Base-by-base conservation (phyloP, 2,329 filamentous ascomycete genomes). In the Aspergillus sp. region DNA sequence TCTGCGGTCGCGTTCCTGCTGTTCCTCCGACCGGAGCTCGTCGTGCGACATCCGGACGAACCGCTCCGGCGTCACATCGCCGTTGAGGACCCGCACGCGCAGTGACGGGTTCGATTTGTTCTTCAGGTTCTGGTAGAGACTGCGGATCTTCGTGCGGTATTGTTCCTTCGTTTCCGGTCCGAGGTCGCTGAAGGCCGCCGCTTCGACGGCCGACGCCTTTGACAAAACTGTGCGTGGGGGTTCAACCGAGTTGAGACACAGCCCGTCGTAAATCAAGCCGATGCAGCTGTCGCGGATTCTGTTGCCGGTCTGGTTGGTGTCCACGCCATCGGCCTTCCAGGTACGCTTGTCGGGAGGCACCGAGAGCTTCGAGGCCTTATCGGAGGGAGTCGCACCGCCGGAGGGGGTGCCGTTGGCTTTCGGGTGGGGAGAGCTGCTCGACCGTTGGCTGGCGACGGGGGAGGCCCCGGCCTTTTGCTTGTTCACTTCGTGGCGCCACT, bases 111-210 rank as follows among this genome's bases (percentile, higher is more conserved):
- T 98, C 65, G 88, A 89, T 79, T 91, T 93, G 81, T 91, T 92
- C 83, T 97, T 98, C 69, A 99, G 86, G 74, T 98, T 98, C 75
- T 93, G 88, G 80, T 92, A 98, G 21, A 99, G 87, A 19, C 92
- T 96, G 67, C 94, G 90, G 70, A 98, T 89, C 82, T 97, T 97
- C 67, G 84, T 84, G 73, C 90, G 89, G 84, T 99, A 99, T 53
- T 89, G 86, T 50, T 87, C 79, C 51, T 84, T 85, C 15, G 83
- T 89, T 70, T 92, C 89, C 57, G 89, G 87, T 59, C 89, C 88
- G 75, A 88, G 89, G 30, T 84, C 79, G 59, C 82, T 84, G 78
- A 84, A 93, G 5, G 91, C 91, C 7, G 92, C 91, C 39, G 84
- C 76, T 81, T 99, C 95, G 63, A 96, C 85, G 47, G 89, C 87